phyloP scores from a whole-genome alignment of 352 stramenopile genomes.

The Phytophthora brassicae region DNA sequence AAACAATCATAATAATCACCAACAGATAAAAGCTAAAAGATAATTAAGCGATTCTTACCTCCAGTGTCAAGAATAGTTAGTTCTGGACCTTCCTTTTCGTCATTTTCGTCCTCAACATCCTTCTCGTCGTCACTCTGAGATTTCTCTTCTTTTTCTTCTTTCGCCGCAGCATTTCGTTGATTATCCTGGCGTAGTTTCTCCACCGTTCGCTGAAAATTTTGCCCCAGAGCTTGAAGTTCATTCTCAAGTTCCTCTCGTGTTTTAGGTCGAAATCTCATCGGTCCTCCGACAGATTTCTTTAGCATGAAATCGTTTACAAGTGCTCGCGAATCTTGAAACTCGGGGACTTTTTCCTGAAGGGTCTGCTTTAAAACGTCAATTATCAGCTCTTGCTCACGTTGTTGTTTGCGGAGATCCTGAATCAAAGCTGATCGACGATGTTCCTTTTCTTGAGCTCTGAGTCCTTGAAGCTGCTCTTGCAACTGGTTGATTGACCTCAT shows the following conservation, averaged over 20 bases:
- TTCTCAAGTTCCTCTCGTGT: constrained; percentile 87
- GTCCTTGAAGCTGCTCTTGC: constrained; percentile 66
- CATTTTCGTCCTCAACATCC: constrained; percentile 22
- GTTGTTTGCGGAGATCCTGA: constrained; percentile 70
- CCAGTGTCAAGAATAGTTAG: constrained; percentile 8
- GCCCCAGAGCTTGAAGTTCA: constrained; percentile 67
- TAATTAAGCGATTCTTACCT: background rate
- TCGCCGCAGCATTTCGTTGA: constrained; percentile 23
- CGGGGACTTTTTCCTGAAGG: constrained; percentile 57
- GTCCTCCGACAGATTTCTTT: constrained; percentile 75
- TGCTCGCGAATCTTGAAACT: constrained; percentile 63
- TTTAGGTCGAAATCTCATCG: constrained; percentile 83
- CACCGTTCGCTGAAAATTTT: constrained; percentile 70
- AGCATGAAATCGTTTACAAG: constrained; percentile 88
- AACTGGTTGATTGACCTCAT: constrained; percentile 88
- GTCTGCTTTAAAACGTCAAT: constrained; percentile 86
- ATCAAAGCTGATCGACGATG: constrained; percentile 86
- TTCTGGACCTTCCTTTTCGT: constrained; percentile 26
- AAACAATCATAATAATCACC: too few species aligned
- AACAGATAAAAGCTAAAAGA: too few species aligned
- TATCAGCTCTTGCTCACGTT: constrained; percentile 82
- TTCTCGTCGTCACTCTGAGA: constrained; percentile 34
- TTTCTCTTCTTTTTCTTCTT: constrained; percentile 52
- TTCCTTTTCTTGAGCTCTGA: constrained; percentile 86
- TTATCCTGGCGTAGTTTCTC: constrained; percentile 63